A percentile compares a stretch with the other conserved stretches of the same genome.
Conservation (phyloP, 441 rosid species). For the Theobroma grandiflorum region DNA sequence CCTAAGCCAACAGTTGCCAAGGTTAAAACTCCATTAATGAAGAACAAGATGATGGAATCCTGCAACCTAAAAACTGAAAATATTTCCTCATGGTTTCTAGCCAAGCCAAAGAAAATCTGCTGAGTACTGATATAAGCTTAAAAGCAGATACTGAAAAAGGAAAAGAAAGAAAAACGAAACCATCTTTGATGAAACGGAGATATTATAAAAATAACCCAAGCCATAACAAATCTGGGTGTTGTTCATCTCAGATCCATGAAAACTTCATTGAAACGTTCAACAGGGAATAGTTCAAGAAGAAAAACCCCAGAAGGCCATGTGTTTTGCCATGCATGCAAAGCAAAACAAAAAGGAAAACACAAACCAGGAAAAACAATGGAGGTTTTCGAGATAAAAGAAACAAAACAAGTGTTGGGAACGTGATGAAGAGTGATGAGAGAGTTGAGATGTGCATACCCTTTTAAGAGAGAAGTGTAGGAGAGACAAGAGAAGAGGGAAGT, state of each 20-base stretch:
- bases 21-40: too few relatives aligned
- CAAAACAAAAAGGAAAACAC: too few relatives aligned
- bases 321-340: not conserved
- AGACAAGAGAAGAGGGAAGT: not conserved
- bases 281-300: too few relatives aligned
- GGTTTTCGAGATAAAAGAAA: not conserved
- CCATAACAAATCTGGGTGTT: too few relatives aligned
- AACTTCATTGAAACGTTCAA: too few relatives aligned
- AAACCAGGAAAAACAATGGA: not conserved
- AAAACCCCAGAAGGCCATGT: not conserved
- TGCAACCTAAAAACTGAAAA: not conserved
- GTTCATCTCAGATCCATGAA: too few relatives aligned
- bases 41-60: not conserved
- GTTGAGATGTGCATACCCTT: not conserved
- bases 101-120: not conserved
- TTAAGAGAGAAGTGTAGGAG: not conserved
- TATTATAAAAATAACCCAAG: too few relatives aligned
- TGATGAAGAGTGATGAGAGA: not conserved
- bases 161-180: too few relatives aligned
- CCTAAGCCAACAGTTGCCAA: too few relatives aligned
- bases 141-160: not conserved
- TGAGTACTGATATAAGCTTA: not conserved
- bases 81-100: not conserved
- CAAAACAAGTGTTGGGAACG: not conserved
- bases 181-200: too few relatives aligned